phyloP scores from a whole-genome alignment of 108 stramenopile genomes.

The Stephanodiscus minutulus region DNA sequence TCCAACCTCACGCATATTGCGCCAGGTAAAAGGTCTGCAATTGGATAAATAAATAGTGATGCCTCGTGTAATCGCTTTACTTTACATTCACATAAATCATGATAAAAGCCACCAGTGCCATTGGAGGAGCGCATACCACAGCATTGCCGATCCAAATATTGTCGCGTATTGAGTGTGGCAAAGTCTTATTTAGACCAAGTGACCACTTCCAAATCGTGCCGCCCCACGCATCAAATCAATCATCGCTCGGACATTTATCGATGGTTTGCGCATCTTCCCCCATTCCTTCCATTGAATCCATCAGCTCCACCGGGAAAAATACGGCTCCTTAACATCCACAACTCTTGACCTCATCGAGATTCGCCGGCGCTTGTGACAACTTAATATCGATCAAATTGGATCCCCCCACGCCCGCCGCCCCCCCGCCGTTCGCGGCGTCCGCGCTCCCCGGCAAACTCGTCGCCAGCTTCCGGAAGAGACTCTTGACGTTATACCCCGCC shows the following conservation, averaged over 20 bases:
- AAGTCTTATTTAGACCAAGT: not conserved
- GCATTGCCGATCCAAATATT: not conserved
- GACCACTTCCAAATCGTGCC: not conserved
- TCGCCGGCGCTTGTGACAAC: conserved; percentile 87
- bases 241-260: not conserved
- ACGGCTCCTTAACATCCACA: conserved; percentile 82
- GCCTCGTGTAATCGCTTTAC: not conserved
- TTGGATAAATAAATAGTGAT: not conserved
- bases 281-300: not conserved
- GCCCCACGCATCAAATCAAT: not conserved
- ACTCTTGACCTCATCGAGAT: conserved; percentile 82
- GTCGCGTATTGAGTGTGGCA: not conserved
- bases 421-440: conserved; percentile 59
- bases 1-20: too few relatives aligned
- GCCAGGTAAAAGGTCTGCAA: too few relatives aligned
- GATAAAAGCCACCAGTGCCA: not conserved
- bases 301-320: too few relatives aligned
- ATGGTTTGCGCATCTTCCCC: not conserved
- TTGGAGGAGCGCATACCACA: not conserved
- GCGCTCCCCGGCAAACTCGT: conserved; percentile 94
- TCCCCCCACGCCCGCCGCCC: conserved; percentile 42
- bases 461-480: conserved; percentile 96
- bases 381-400: conserved; percentile 94
- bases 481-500: conserved; percentile 97
- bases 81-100: not conserved